Percentiles rank a stretch among this genome's conserved stretches.
These are phyloP conservation scores for Coelastrella sp. DNA, from an alignment of 139 green algal genomes.

Conservation along the genomic window DNA sequence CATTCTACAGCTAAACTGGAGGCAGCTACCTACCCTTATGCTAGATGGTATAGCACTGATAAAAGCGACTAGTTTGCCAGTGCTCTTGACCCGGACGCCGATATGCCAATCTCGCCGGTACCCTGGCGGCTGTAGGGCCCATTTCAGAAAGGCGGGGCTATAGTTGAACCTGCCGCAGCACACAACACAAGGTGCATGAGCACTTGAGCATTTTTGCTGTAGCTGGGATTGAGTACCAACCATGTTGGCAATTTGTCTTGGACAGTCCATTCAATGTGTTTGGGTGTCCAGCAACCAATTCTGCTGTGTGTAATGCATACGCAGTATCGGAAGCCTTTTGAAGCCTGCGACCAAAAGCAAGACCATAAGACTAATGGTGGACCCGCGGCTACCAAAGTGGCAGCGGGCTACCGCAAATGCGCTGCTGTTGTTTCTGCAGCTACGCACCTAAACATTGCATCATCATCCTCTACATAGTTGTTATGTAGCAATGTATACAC, in stretches of 20 bases:
- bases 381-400: no score
- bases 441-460: constrained; percentile 95
- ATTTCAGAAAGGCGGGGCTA: constrained; percentile 85
- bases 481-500: constrained; percentile 92
- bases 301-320: neutral
- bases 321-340: no score
- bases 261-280: no score
- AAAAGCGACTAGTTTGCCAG: constrained; percentile 92
- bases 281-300: neutral
- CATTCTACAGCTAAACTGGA: no score
- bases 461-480: constrained; percentile 99
- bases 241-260: neutral
- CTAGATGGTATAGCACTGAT: constrained; percentile 89
- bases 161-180: constrained; percentile 64
- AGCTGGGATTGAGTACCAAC: neutral
- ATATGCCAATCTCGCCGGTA: constrained; percentile 88
- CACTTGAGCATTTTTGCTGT: neutral
- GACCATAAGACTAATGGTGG: no score
- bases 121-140: constrained; percentile 93
- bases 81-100: constrained; percentile 72
- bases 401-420: no score
- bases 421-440: neutral
- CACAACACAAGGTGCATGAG: neutral
- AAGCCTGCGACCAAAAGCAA: no score
- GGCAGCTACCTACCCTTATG: constrained; percentile 54